Evolutionary conservation across 805 yeast species (phyloP).

Genomic region (Myxozyma melibiosi): DNA sequence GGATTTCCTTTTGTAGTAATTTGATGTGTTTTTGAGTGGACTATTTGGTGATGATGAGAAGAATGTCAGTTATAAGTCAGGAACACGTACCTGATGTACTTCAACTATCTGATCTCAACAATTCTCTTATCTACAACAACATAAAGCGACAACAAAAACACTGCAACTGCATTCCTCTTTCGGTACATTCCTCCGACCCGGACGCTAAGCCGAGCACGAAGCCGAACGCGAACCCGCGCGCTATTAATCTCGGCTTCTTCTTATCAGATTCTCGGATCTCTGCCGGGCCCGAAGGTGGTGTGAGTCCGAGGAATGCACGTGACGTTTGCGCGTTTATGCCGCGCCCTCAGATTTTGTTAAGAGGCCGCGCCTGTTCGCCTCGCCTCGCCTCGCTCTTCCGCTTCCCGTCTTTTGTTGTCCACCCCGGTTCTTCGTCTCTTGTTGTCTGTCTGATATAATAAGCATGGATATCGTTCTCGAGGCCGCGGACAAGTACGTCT

Average conservation of each 20-base stretch:
- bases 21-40: no score
- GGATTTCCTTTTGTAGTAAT: no score
- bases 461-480: constrained; percentile 91
- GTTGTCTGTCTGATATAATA: no score
- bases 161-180: no score
- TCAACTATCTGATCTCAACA: no score
- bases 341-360: background rate
- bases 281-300: constrained; percentile 2
- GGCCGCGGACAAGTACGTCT: constrained; percentile 65
- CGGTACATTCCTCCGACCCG: no score
- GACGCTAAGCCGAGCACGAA: constrained; percentile 4
- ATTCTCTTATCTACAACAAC: no score
- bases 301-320: background rate
- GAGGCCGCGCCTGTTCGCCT: background rate
- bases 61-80: no score
- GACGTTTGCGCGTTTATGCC: background rate
- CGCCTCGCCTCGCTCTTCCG: background rate
- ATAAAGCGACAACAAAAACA: no score
- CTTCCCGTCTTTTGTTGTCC: background rate
- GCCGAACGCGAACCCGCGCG: background rate
- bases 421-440: background rate
- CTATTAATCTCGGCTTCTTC: background rate
- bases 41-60: no score
- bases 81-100: no score
- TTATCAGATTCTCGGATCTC: constrained; percentile 10